Percentiles rank a stretch among this genome's conserved stretches.
Evolutionary conservation across 306 rosid genomes (phyloP).

Genomic region (Parietaria judaica): DNA sequence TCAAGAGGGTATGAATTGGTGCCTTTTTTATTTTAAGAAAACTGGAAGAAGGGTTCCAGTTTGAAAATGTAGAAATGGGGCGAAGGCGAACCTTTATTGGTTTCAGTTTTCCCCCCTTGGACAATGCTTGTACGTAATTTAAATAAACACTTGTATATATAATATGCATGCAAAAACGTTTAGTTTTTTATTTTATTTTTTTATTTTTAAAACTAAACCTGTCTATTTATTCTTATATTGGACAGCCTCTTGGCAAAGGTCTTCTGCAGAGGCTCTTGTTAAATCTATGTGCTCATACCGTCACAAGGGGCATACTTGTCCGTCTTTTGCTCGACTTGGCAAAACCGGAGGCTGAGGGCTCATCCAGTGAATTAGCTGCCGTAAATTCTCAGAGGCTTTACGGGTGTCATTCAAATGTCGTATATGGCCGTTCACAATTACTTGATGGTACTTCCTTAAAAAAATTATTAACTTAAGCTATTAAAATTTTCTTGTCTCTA

Average conservation of each 20-base stretch:
- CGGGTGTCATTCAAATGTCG: slow-evolving; percentile 91
- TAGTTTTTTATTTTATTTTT: too few species aligned
- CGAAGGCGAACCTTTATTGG: too few species aligned
- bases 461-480: neutral
- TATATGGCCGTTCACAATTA: slow-evolving; percentile 85
- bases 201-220: neutral
- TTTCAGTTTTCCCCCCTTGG: neutral
- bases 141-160: neutral
- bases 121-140: neutral
- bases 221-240: slow-evolving; percentile 8
- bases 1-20: too few species aligned
- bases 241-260: slow-evolving; percentile 95
- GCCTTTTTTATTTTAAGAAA: neutral
- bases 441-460: slow-evolving; percentile 63
- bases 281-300: slow-evolving; percentile 86
- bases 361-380: slow-evolving; percentile 40
- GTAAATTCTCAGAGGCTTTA: slow-evolving; percentile 80
- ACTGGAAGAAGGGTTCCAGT: neutral
- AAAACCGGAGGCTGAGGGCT: slow-evolving; percentile 78
- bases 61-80: too few species aligned
- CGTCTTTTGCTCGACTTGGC: slow-evolving; percentile 71
- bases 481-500: slow-evolving; percentile 7
- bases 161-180: slow-evolving; percentile 9
- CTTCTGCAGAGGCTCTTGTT: slow-evolving; percentile 89
- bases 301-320: slow-evolving; percentile 68